phyloP scores from a whole-genome alignment of 768 basidiomycete genomes.

The Guyanaporus albipodus region DNA sequence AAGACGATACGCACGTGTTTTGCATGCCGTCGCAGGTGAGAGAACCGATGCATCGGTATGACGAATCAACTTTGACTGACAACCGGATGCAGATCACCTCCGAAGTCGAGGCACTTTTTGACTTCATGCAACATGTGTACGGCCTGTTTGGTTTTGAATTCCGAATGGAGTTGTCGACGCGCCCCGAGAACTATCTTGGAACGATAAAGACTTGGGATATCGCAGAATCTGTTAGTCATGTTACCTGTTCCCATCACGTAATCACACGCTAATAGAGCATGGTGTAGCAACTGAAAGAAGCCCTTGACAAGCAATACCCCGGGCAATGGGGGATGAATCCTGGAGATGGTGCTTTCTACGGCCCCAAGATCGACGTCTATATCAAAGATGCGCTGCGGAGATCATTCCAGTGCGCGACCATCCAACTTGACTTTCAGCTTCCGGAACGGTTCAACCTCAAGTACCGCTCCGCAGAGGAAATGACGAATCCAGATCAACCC shows the following conservation, averaged over 20 bases:
- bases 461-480: slow-evolving; percentile 72
- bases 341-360: slow-evolving; percentile 99
- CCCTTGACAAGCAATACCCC: slow-evolving; percentile 81
- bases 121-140: slow-evolving; percentile 93
- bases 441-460: slow-evolving; percentile 95
- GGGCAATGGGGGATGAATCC: slow-evolving; percentile 92
- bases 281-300: slow-evolving; percentile 71
- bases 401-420: slow-evolving; percentile 97
- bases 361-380: slow-evolving; percentile 98
- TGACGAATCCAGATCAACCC: slow-evolving; percentile 47
- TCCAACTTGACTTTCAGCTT: slow-evolving; percentile 98
- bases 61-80: background rate
- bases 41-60: slow-evolving; percentile 2
- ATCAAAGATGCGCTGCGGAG: slow-evolving; percentile 88
- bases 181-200: slow-evolving; percentile 93
- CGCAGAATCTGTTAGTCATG: slow-evolving; percentile 67
- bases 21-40: slow-evolving; percentile 88
- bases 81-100: slow-evolving; percentile 59
- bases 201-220: slow-evolving; percentile 84
- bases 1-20: slow-evolving; percentile 99
- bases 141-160: slow-evolving; percentile 94
- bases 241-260: background rate
- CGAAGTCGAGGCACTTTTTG: slow-evolving; percentile 84
- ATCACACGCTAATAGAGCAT: slow-evolving; percentile 5
- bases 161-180: slow-evolving; percentile 90